A percentile compares a stretch with the other conserved stretches of the same genome.
Evolutionary conservation across 176 grass and related monocot species (phyloP).

Genomic region (Zea mays): DNA sequence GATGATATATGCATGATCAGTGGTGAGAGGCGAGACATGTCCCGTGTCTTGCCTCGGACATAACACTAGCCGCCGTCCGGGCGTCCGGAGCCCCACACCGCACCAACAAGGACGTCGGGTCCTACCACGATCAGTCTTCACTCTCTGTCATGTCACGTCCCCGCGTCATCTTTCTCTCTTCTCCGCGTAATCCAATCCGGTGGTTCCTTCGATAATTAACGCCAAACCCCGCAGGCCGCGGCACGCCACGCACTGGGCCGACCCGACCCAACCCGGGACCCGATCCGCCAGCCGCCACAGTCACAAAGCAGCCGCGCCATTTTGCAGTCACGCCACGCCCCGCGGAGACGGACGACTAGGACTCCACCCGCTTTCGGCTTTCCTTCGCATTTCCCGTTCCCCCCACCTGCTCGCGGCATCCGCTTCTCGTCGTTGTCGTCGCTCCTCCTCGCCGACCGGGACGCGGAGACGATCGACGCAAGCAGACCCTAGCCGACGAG

Average conservation of each 20-base stretch:
- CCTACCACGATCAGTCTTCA: slow-evolving; percentile 30
- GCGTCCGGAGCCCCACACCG: slow-evolving; percentile 6
- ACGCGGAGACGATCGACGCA: background rate
- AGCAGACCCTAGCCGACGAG: background rate
- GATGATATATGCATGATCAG: no score
- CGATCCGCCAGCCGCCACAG: background rate
- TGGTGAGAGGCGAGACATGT: background rate
- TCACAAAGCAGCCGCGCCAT: background rate
- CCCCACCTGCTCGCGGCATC: background rate
- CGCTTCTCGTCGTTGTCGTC: background rate
- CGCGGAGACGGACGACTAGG: background rate
- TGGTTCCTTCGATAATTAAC: slow-evolving; percentile 72
- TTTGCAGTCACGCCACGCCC: slow-evolving; percentile 34
- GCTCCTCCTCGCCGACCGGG: slow-evolving; percentile 25
- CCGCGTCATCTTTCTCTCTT: no score
- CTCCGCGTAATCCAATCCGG: background rate
- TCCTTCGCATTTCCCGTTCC: background rate
- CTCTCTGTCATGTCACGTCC: no score
- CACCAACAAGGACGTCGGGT: background rate
- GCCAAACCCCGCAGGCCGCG: slow-evolving; percentile 9
- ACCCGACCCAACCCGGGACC: background rate
- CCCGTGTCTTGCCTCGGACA: background rate
- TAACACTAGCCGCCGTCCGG: background rate
- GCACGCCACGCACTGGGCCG: background rate
- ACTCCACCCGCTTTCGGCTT: slow-evolving; percentile 4